Percentiles rank a stretch among this genome's conserved stretches.
These are phyloP conservation scores for Aegilops umbellulata DNA, from an alignment of 176 grass and related monocot species.

Conservation along the genomic window DNA sequence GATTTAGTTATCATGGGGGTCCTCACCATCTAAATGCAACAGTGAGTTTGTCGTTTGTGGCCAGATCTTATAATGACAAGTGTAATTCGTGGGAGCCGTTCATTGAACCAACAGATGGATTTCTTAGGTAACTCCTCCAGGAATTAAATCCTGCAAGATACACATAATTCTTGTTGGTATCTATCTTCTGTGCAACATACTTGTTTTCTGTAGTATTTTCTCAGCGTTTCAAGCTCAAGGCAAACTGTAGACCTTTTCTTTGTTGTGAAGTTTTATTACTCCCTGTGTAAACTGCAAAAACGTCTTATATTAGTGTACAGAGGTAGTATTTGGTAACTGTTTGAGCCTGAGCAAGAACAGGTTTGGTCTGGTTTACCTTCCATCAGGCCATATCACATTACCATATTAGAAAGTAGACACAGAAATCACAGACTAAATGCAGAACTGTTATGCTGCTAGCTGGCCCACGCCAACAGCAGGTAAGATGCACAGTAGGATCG, in stretches of 20 bases:
- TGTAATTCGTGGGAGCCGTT: slow-evolving; percentile 91
- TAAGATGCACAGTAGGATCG: neutral
- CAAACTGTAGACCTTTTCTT: neutral
- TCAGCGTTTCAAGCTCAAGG: neutral
- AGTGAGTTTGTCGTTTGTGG: slow-evolving; percentile 70
- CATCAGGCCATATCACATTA: slow-evolving; percentile 10
- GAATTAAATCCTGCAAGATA: slow-evolving; percentile 24
- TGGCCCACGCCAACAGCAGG: neutral
- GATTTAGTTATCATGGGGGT: slow-evolving; percentile 78
- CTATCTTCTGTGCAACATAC: neutral
- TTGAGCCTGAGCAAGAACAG: neutral
- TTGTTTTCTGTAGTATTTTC: neutral
- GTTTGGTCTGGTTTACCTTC: slow-evolving; percentile 17
- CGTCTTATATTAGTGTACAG: neutral
- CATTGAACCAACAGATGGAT: slow-evolving; percentile 92
- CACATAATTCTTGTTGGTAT: slow-evolving; percentile 3
- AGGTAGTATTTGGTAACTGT: neutral
- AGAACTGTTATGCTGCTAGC: neutral
- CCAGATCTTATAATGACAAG: slow-evolving; percentile 94
- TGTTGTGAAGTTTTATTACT: slow-evolving; percentile 15
- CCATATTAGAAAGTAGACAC: neutral
- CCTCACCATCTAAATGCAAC: slow-evolving; percentile 77
- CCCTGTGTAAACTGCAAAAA: neutral
- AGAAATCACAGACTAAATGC: neutral
- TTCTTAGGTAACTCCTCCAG: slow-evolving; percentile 67